Conservation (phyloP, 2,329 filamentous ascomycete genomes). For the Fusarium albidum region DNA sequence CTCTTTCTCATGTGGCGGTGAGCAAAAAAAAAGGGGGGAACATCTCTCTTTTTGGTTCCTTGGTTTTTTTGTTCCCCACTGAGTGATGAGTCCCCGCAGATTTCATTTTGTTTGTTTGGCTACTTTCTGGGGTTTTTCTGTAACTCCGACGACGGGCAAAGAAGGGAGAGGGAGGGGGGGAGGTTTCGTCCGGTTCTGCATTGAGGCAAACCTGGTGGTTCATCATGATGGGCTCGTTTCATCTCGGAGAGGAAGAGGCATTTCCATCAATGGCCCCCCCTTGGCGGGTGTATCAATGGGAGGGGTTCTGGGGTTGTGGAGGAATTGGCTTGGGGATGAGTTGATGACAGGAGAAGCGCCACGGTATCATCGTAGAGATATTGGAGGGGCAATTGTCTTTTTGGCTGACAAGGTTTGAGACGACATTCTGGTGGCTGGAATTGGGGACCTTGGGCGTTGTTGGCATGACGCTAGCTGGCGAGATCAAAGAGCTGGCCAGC, state of each 20-base stretch:
- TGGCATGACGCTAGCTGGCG: too few species aligned
- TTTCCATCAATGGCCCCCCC: conserved; percentile 1
- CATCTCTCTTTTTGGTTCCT: neutral
- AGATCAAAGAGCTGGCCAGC: neutral
- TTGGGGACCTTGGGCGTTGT: too few species aligned
- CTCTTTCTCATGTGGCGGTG: conserved; percentile 26
- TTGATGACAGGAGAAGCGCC: neutral
- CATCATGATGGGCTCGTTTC: conserved; percentile 26
- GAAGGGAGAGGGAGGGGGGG: conserved; percentile 1
- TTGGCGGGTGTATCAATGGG: conserved; percentile 26
- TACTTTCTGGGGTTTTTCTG: conserved; percentile 16
- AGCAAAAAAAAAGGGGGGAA: conserved; percentile 9
- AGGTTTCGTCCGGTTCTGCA: conserved; percentile 7
- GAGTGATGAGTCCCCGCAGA: conserved; percentile 25
- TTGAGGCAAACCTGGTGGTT: conserved; percentile 15
- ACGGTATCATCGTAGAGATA: neutral
- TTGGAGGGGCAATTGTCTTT: neutral
- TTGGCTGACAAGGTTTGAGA: neutral
- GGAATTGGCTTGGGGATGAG: neutral
- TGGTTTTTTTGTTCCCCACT: neutral
- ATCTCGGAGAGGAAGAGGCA: conserved; percentile 16
- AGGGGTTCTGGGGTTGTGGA: conserved; percentile 12
- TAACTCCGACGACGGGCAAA: conserved; percentile 32
- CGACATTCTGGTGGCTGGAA: too few species aligned
- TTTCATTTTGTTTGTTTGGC: conserved; percentile 31